A percentile compares a stretch with the other conserved stretches of the same genome.
Evolutionary conservation across 495 filamentous ascomycete species (phyloP).

Genomic region (Penicilliopsis zonata): DNA sequence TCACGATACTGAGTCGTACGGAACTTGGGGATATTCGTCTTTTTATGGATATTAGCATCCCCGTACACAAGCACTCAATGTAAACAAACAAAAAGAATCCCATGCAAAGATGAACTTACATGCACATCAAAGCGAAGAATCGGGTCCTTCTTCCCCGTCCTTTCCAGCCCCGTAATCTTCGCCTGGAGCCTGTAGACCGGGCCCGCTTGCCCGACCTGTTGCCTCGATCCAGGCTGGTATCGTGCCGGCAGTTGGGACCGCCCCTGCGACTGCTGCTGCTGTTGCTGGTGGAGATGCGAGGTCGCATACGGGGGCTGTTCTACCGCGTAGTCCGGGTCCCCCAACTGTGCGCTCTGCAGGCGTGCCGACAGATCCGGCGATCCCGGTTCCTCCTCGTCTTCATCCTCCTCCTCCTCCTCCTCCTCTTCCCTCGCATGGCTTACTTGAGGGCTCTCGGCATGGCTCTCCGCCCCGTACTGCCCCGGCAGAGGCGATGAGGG

Average conservation of each 20-base stretch:
- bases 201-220: constrained; percentile 27
- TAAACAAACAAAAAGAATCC: too few relatives aligned
- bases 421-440: constrained; percentile 3
- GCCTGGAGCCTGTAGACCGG: constrained; percentile 80
- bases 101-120: constrained; percentile 40
- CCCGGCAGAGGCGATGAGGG: constrained; percentile 42
- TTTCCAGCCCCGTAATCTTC: constrained; percentile 85
- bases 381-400: constrained; percentile 8
- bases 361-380: constrained; percentile 32
- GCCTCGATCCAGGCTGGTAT: constrained; percentile 33
- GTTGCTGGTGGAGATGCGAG: too few relatives aligned
- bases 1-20: constrained; percentile 96
- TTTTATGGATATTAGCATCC: constrained; percentile 6
- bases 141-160: constrained; percentile 88
- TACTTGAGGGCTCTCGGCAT: constrained; percentile 7
- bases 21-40: constrained; percentile 98
- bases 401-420: constrained; percentile 17
- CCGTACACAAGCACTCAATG: too few relatives aligned
- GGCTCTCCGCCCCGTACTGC: constrained; percentile 22
- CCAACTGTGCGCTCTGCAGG: constrained; percentile 29
- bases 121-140: constrained; percentile 95
- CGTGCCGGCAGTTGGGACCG: constrained; percentile 36
- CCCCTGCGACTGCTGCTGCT: constrained; percentile 29
- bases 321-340: constrained; percentile 24
- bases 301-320: constrained; percentile 19